Evolutionary conservation across 2,329 filamentous ascomycete genomes (phyloP).

Genomic region (Tolypocladium paradoxum): DNA sequence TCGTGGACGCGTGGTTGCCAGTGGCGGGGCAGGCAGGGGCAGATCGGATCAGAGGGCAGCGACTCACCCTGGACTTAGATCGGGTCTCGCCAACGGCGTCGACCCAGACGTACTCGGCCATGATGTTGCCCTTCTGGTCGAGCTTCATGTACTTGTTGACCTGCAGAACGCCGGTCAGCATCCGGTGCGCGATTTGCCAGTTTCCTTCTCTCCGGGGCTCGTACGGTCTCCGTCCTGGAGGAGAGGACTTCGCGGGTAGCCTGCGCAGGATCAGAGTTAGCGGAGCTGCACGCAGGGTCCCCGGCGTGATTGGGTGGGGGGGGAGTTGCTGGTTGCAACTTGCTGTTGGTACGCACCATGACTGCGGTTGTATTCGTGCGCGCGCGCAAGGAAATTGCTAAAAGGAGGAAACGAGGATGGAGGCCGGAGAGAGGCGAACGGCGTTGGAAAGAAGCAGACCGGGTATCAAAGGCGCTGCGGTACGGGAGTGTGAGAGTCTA

Average conservation of each 20-base stretch:
- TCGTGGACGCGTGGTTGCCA: neutral
- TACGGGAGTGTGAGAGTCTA: conserved; percentile 1
- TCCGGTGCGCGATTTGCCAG: neutral
- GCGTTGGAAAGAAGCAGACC: neutral
- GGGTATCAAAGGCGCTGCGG: conserved; percentile 1
- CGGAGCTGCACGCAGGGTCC: neutral
- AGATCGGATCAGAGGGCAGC: conserved; percentile 3
- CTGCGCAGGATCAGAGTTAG: conserved; percentile 10
- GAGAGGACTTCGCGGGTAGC: conserved; percentile 16
- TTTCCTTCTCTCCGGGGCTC: neutral
- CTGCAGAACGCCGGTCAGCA: conserved; percentile 32
- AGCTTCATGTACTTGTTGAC: conserved; percentile 87
- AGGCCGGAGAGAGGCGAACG: neutral
- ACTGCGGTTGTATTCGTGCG: conserved; percentile 5
- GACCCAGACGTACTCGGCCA: conserved; percentile 97
- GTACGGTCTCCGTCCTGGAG: conserved; percentile 24
- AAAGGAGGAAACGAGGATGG: neutral
- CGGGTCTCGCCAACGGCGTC: conserved; percentile 73
- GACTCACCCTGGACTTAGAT: conserved; percentile 90
- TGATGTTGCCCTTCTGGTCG: conserved; percentile 77
- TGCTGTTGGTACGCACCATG: conserved; percentile 10
- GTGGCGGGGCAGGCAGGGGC: neutral
- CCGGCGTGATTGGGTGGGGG: neutral
- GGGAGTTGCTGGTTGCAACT: neutral
- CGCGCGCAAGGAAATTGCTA: conserved; percentile 1